These are phyloP conservation scores for Auricularia sp. DNA, from an alignment of 768 basidiomycete species.

Conservation along the genomic window DNA sequence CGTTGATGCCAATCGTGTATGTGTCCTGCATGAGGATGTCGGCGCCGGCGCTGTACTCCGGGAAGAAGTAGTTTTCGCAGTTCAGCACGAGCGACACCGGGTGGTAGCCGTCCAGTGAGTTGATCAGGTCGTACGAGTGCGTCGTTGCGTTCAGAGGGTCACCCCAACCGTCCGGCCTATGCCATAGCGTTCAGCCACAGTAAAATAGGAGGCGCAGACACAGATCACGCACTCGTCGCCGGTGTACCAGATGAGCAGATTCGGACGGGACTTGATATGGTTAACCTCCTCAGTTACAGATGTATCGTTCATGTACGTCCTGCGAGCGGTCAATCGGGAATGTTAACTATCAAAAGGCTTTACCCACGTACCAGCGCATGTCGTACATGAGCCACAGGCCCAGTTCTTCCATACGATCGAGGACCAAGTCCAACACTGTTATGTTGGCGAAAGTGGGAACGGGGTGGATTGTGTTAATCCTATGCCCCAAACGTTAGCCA, in stretches of 20 bases:
- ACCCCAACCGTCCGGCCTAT: constrained; percentile 46
- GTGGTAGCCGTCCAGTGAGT: constrained; percentile 42
- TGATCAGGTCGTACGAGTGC: constrained; percentile 36
- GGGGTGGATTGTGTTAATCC: constrained; percentile 46
- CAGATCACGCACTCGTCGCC: constrained; percentile 43
- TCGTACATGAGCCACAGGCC: constrained; percentile 73
- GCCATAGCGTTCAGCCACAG: neutral
- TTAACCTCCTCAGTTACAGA: constrained; percentile 62
- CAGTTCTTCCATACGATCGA: constrained; percentile 64
- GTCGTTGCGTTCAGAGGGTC: constrained; percentile 56
- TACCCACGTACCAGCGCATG: constrained; percentile 45
- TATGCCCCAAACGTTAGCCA: neutral
- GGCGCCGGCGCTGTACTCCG: constrained; percentile 47
- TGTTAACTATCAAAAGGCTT: too few species aligned
- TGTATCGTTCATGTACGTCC: constrained; percentile 55
- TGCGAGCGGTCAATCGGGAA: constrained; percentile 4
- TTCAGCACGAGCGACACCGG: constrained; percentile 52
- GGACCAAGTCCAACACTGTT: constrained; percentile 44
- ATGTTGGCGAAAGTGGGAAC: constrained; percentile 56
- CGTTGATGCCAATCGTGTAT: constrained; percentile 32
- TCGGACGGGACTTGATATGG: constrained; percentile 52
- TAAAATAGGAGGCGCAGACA: constrained; percentile 8
- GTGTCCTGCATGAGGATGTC: constrained; percentile 66
- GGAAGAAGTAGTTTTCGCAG: constrained; percentile 56
- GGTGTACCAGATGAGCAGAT: constrained; percentile 63